phyloP scores from a whole-genome alignment of 2,329 filamentous ascomycete genomes.

The Massarina eburnea region DNA sequence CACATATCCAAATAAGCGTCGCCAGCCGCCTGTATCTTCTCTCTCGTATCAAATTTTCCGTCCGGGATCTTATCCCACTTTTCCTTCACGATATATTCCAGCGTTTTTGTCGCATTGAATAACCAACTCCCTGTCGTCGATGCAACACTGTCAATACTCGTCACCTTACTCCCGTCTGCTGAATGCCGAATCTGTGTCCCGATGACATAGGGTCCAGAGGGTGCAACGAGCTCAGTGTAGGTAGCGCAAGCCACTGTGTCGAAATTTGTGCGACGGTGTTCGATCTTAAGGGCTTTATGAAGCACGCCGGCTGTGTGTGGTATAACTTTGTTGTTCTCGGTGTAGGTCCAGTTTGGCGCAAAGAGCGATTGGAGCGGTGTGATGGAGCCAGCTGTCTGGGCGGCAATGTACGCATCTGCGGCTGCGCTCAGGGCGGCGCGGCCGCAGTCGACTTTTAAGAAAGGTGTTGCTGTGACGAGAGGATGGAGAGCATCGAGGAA shows the following conservation, averaged over 20 bases:
- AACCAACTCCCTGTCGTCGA: slow-evolving; percentile 20
- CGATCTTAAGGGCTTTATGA: slow-evolving; percentile 16
- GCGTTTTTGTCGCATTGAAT: slow-evolving; percentile 25
- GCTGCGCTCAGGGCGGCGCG: slow-evolving; percentile 9
- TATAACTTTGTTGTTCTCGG: slow-evolving; percentile 21
- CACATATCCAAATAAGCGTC: slow-evolving; percentile 28
- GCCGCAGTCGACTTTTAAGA: slow-evolving; percentile 8
- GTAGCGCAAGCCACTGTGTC: slow-evolving; percentile 23
- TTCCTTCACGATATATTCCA: slow-evolving; percentile 18
- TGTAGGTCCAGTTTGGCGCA: slow-evolving; percentile 15
- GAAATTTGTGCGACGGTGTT: slow-evolving; percentile 23
- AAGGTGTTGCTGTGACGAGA: slow-evolving; percentile 4
- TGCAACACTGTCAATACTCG: slow-evolving; percentile 18
- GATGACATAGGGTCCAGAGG: slow-evolving; percentile 17
- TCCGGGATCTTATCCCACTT: slow-evolving; percentile 16
- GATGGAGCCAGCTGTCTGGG: slow-evolving; percentile 17
- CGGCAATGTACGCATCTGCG: slow-evolving; percentile 18
- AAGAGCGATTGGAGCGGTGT: slow-evolving; percentile 8
- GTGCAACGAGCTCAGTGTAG: slow-evolving; percentile 22
- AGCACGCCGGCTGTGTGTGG: slow-evolving; percentile 7
- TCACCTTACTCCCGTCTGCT: slow-evolving; percentile 5
- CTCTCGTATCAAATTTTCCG: slow-evolving; percentile 8
- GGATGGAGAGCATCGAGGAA: not conserved
- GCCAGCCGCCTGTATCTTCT: slow-evolving; percentile 19
- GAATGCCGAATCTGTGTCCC: slow-evolving; percentile 20